phyloP scores from a whole-genome alignment of 148 eudicot genomes.

The Rhododendron simsii region DNA sequence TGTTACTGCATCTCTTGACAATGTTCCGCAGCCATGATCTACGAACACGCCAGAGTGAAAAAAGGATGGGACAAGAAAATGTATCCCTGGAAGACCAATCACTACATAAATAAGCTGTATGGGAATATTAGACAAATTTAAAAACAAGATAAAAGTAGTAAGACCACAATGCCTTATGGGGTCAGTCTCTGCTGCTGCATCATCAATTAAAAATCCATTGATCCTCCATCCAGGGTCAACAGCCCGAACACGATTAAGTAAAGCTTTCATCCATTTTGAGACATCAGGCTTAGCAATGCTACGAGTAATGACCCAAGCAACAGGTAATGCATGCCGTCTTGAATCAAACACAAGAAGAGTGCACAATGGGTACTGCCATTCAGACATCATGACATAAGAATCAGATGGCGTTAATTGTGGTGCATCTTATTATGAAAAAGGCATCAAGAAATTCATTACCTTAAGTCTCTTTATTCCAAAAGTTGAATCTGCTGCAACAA shows the following conservation, averaged over 20 bases:
- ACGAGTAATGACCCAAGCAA: constrained; percentile 91
- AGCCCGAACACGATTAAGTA: constrained; percentile 55
- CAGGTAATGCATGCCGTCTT: constrained; percentile 94
- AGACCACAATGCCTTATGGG: constrained; percentile 71
- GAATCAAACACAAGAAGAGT: constrained; percentile 98
- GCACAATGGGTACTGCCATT: constrained; percentile 83
- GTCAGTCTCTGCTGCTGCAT: constrained; percentile 84
- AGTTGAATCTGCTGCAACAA: constrained; percentile 82
- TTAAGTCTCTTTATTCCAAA: constrained; percentile 85
- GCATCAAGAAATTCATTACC: constrained; percentile 34
- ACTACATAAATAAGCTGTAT: constrained; percentile 13
- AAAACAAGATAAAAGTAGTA: background rate
- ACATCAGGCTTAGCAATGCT: constrained; percentile 78
- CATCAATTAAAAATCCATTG: constrained; percentile 81
- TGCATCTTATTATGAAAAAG: constrained; percentile 10
- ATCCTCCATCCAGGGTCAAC: constrained; percentile 81
- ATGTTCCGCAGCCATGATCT: constrained; percentile 89
- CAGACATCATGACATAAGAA: constrained; percentile 31
- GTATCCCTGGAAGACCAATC: constrained; percentile 62
- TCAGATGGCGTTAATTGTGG: constrained; percentile 2
- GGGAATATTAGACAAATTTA: background rate
- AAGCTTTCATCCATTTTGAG: constrained; percentile 89
- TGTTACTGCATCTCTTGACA: constrained; percentile 59
- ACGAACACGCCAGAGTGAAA: constrained; percentile 91
- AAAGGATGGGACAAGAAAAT: constrained; percentile 74